Evolutionary conservation across 106 monocot species (phyloP).

Genomic region (Dioscorea dumetorum): DNA sequence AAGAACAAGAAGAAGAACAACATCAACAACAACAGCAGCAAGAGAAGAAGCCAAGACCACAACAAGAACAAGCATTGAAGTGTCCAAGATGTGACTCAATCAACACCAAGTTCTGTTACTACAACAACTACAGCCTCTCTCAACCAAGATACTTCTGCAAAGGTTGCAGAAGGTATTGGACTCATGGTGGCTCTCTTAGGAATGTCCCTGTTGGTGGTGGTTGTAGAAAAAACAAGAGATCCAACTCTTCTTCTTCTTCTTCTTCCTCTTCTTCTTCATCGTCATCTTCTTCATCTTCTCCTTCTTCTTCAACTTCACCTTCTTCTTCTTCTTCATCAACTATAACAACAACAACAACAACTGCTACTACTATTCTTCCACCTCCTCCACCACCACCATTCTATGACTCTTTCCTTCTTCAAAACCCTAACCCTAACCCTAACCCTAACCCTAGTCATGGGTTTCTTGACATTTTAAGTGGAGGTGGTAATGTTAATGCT

Average conservation of each 20-base stretch:
- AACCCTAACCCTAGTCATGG: constrained; percentile 4
- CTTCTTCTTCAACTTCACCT: not conserved
- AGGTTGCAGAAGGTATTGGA: constrained; percentile 9
- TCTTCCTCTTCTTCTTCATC: not conserved
- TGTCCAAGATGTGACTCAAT: constrained; percentile 45
- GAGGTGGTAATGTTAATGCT: not conserved
- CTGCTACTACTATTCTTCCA: not conserved
- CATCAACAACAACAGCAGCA: constrained; percentile 1
- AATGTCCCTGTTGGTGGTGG: constrained; percentile 8
- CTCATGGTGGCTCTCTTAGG: constrained; percentile 5
- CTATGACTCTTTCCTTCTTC: not conserved
- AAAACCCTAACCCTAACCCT: constrained; percentile 8
- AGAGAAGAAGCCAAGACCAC: constrained; percentile 6
- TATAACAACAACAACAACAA: not conserved
- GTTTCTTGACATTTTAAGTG: constrained; percentile 5
- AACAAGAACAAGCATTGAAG: constrained; percentile 15
- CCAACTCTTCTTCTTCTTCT: not conserved
- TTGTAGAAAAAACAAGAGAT: constrained; percentile 5
- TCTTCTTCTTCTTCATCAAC: not conserved
- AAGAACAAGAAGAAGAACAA: not conserved
- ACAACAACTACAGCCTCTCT: constrained; percentile 77
- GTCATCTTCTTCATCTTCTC: not conserved
- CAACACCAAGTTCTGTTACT: constrained; percentile 88
- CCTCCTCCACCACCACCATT: not conserved
- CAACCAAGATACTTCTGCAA: constrained; percentile 38